Evolutionary conservation across 2,329 filamentous ascomycete species (phyloP).

Genomic region (Rhynchosporium agropyri): DNA sequence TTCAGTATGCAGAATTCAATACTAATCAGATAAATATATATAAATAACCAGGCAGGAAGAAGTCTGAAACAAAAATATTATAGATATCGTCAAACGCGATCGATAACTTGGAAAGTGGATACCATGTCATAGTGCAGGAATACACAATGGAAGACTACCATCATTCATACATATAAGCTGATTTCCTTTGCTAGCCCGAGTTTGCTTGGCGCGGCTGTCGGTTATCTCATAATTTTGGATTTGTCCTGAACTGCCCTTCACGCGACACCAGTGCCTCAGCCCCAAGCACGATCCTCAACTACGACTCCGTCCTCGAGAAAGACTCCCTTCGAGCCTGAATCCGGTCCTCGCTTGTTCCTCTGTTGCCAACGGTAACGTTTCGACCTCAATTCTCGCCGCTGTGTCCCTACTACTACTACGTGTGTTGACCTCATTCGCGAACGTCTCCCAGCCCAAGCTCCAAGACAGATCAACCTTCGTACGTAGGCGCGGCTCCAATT

Average conservation of each 20-base stretch:
- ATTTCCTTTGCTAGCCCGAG: not conserved
- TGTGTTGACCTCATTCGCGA: conserved; percentile 12
- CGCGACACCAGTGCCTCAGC: conserved; percentile 26
- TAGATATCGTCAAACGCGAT: no score
- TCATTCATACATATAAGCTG: no score
- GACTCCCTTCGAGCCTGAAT: not conserved
- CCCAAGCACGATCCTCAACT: conserved; percentile 3
- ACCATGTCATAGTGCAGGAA: no score
- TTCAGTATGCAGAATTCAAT: no score
- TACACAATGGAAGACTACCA: no score
- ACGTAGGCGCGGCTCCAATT: conserved; percentile 32
- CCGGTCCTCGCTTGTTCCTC: not conserved
- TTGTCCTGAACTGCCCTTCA: conserved; percentile 19
- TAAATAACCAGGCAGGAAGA: no score
- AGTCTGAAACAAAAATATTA: no score
- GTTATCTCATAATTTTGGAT: conserved; percentile 23
- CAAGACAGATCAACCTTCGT: conserved; percentile 8
- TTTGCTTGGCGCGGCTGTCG: not conserved
- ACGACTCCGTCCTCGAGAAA: not conserved
- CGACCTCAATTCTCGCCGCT: conserved; percentile 24
- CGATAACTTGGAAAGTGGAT: no score
- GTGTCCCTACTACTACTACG: not conserved
- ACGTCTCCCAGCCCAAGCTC: not conserved
- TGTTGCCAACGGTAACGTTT: not conserved
- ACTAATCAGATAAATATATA: no score